phyloP scores from a whole-genome alignment of 1,284 basidiomycete species.

The Cutaneotrichosporon sp. region DNA sequence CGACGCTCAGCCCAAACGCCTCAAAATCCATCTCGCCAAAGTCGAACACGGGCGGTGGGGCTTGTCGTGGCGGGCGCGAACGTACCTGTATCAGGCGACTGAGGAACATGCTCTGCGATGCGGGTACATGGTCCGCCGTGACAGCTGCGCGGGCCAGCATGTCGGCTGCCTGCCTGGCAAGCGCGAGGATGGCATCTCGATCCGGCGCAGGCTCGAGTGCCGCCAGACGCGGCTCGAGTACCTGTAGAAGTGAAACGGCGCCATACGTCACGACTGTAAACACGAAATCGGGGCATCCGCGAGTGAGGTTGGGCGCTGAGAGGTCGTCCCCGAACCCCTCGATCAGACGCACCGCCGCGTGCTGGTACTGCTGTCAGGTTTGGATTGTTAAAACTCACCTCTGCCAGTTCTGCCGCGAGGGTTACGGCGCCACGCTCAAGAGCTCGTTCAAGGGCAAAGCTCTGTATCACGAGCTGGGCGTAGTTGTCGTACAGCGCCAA shows the following conservation, averaged over 20 bases:
- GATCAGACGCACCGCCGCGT: slow-evolving; percentile 30
- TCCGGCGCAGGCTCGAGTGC: slow-evolving; percentile 9
- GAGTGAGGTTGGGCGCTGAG: slow-evolving; percentile 18
- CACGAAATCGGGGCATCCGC: slow-evolving; percentile 37
- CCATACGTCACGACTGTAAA: slow-evolving; percentile 40
- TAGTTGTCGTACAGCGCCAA: slow-evolving; percentile 37
- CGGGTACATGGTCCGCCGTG: slow-evolving; percentile 30
- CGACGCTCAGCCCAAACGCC: slow-evolving; percentile 18
- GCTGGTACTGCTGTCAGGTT: slow-evolving; percentile 29
- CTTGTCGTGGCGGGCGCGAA: neutral
- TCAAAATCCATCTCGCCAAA: slow-evolving; percentile 20
- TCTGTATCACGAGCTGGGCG: slow-evolving; percentile 33
- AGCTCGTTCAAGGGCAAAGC: slow-evolving; percentile 32
- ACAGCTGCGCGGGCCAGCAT: slow-evolving; percentile 35
- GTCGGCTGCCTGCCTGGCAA: slow-evolving; percentile 27
- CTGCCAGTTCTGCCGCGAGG: slow-evolving; percentile 29
- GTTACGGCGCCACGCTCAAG: slow-evolving; percentile 12
- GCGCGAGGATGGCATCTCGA: slow-evolving; percentile 11
- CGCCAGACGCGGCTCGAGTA: slow-evolving; percentile 21
- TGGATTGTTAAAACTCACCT: slow-evolving; percentile 23
- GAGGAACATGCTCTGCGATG: slow-evolving; percentile 30
- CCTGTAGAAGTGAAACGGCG: slow-evolving; percentile 32
- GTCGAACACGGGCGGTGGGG: neutral
- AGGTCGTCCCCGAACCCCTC: slow-evolving; percentile 29
- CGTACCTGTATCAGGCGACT: slow-evolving; percentile 17